phyloP scores from a whole-genome alignment of 352 stramenopile genomes.

The Saprolegnia diclina region DNA sequence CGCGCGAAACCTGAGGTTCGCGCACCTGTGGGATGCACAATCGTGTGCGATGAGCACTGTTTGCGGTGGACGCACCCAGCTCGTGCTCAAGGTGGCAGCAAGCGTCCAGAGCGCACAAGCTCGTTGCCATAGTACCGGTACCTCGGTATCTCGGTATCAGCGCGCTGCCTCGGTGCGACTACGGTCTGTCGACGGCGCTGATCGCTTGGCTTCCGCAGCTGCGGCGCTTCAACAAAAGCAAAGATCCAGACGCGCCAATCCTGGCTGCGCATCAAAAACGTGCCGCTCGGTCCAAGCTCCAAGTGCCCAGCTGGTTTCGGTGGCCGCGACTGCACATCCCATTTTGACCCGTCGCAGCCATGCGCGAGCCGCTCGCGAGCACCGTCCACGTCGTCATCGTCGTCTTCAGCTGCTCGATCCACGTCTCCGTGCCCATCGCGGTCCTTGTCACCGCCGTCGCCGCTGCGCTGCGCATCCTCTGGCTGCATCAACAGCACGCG shows the following conservation, averaged over 20 bases:
- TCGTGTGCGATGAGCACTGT: too few relatives aligned
- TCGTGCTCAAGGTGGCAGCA: too few relatives aligned
- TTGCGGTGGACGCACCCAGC: too few relatives aligned
- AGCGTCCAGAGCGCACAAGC: too few relatives aligned
- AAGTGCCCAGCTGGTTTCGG: not conserved
- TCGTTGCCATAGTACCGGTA: too few relatives aligned
- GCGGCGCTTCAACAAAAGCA: not conserved
- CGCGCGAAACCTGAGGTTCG: too few relatives aligned
- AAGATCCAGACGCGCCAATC: slow-evolving; percentile 14
- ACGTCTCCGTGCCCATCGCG: not conserved
- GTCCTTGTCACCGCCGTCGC: not conserved
- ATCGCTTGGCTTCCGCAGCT: not conserved
- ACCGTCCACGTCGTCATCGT: slow-evolving; percentile 5
- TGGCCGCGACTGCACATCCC: not conserved
- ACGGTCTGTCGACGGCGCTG: not conserved
- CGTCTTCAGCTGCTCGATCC: slow-evolving; percentile 8
- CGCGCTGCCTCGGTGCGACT: too few relatives aligned
- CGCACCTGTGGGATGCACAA: too few relatives aligned
- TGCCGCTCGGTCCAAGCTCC: not conserved
- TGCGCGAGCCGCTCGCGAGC: not conserved
- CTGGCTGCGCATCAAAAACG: slow-evolving; percentile 4
- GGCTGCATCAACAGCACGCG: not conserved
- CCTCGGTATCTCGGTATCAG: too few relatives aligned
- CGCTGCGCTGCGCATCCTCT: not conserved
- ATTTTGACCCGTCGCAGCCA: slow-evolving; percentile 2